Percentiles rank a stretch among this genome's conserved stretches.
These are phyloP conservation scores for Starmerella cellae DNA, from an alignment of 805 yeast species.

Conservation along the genomic window DNA sequence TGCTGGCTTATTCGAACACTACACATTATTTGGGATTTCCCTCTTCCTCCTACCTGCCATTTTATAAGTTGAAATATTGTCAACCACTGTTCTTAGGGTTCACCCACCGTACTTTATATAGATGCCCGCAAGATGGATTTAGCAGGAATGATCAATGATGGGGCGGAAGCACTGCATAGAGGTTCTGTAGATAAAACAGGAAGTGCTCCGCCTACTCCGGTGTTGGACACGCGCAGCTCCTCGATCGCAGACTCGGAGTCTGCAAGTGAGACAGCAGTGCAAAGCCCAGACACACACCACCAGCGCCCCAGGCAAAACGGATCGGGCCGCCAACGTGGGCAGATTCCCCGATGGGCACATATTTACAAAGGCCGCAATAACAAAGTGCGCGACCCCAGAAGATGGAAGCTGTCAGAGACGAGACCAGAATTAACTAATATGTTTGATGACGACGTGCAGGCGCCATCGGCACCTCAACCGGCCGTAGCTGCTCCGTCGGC, in stretches of 20 bases:
- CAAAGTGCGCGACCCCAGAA: slow-evolving; percentile 11
- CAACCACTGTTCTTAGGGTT: not conserved
- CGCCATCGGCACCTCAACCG: not conserved
- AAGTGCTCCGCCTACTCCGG: slow-evolving; percentile 4
- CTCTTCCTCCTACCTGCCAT: no score
- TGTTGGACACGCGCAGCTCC: not conserved
- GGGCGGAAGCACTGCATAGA: slow-evolving; percentile 16
- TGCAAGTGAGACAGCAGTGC: not conserved
- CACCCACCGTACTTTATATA: no score
- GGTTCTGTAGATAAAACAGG: slow-evolving; percentile 12
- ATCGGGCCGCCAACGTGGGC: slow-evolving; percentile 8
- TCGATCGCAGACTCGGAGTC: not conserved
- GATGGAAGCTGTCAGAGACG: slow-evolving; percentile 8
- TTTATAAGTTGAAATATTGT: no score
- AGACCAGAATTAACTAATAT: slow-evolving; percentile 12
- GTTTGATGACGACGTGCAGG: not conserved
- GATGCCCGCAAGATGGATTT: slow-evolving; percentile 11
- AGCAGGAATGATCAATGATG: slow-evolving; percentile 16
- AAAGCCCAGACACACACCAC: not conserved
- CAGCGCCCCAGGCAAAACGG: not conserved
- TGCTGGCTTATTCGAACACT: no score
- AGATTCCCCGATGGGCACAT: slow-evolving; percentile 75
- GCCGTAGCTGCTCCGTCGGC: not conserved
- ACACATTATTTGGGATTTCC: no score
- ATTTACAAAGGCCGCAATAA: slow-evolving; percentile 41